Evolutionary conservation across 257 asterid species (phyloP).

Genomic region (Solanum clarkiae): DNA sequence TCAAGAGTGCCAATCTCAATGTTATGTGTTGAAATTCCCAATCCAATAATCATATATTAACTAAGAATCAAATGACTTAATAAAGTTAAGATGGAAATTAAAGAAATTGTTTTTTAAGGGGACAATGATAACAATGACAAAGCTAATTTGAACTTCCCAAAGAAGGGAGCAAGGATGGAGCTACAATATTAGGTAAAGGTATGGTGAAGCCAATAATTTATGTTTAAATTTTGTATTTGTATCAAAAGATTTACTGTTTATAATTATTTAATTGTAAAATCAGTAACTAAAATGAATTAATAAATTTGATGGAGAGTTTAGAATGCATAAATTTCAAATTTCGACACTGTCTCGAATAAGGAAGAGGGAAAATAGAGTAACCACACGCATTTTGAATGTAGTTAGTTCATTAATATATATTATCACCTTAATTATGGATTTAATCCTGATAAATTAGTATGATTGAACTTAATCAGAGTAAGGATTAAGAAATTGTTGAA

Average conservation of each 20-base stretch:
- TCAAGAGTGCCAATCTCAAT: background rate
- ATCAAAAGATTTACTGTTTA: too few species aligned
- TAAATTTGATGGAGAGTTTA: background rate
- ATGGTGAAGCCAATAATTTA: background rate
- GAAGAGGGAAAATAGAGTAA: background rate
- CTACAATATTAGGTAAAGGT: background rate
- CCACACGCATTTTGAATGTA: background rate
- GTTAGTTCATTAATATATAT: background rate
- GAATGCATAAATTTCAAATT: background rate
- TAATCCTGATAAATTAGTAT: background rate
- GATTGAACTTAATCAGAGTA: background rate
- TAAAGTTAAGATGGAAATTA: background rate
- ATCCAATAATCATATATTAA: background rate
- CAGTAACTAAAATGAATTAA: background rate
- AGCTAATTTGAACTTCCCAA: background rate
- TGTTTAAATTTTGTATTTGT: too few species aligned
- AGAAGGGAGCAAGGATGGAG: background rate
- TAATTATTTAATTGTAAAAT: too few species aligned
- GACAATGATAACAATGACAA: background rate
- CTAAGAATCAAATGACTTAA: background rate
- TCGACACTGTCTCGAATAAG: fast-evolving
- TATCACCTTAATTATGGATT: background rate
- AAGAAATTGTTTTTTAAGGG: background rate
- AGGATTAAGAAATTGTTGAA: too few species aligned
- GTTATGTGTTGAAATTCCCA: background rate